Evolutionary conservation across 495 filamentous ascomycete species (phyloP), one percentile per base, ranked within the genome.

Genomic region (Lophiotrema nucula): DNA sequence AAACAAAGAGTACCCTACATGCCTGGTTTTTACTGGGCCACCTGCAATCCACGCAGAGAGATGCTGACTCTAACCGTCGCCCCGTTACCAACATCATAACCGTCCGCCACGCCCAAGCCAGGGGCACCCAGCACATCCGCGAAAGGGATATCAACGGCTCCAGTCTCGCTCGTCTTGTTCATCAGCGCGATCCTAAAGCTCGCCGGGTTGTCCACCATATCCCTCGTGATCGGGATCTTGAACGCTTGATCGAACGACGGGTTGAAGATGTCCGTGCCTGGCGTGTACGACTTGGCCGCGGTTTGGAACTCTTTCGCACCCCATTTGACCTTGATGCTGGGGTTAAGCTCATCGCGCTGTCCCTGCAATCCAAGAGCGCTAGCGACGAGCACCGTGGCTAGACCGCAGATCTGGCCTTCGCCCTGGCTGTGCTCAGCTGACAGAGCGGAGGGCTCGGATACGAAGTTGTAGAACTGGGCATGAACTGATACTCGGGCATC

Each of bases 191-290:
- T 67, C 26, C 45, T 58, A 42, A 75, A 71, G 47, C 24, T 25
- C 13, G 18, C 55, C 15, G 49, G 38, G 19, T 57, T 69, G 16
- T 55, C 52, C 10, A 72, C 39, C 61, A 71, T 67, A 19, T 71
- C 73, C 4, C 62, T 13, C 10, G 53, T 66, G 12, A 76, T 10
- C 2, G 69, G 67, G 41, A 77, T 63, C 21, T 59, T 55, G 65
- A 74, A 76, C 8, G 62, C 60, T 46, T 69, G 64, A 49, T 75
- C 70, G 39, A 72, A 77, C 2, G 67, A 61, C n/a, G 74, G 73
- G 53, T 77, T 77, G 62, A 66, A 66, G 45, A 77, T 70, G 52
- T 77, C 74, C 21, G 56, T 47, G 2, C 74, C 74, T 0, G 73
- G 71, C 1, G 65, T 53, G 62, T 77, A 70, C 1, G 62, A 39